Percentiles rank a stretch among this genome's conserved stretches.
phyloP scores from a whole-genome alignment of 2,329 filamentous ascomycete species.

The Hypomyces rosellus region DNA sequence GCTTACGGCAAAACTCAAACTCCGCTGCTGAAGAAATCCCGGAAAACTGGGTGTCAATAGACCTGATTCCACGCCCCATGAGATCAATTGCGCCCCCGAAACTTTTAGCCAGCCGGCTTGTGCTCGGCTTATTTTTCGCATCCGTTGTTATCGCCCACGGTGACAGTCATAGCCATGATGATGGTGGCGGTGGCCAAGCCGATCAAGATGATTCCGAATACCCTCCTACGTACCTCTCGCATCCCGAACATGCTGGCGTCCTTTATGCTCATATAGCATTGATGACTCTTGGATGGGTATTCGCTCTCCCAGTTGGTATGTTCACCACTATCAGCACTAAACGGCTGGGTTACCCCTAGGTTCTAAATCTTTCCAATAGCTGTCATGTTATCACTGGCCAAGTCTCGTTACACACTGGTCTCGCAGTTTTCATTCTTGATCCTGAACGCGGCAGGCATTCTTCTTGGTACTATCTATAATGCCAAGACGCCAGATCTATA shows the following conservation, averaged over 20 bases:
- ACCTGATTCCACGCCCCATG: not conserved
- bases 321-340: constrained; percentile 10
- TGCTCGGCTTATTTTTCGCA: constrained; percentile 9
- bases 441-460: constrained; percentile 56
- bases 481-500: constrained; percentile 79
- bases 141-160: constrained; percentile 10
- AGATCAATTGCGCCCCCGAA: constrained; percentile 1
- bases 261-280: constrained; percentile 66
- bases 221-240: constrained; percentile 53
- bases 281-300: constrained; percentile 66
- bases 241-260: constrained; percentile 44
- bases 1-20: too few relatives aligned
- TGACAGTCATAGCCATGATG: constrained; percentile 13
- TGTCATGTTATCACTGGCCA: constrained; percentile 78
- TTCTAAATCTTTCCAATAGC: constrained; percentile 38
- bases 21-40: too few relatives aligned
- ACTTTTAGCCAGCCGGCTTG: constrained; percentile 5
- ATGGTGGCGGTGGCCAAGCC: constrained; percentile 8
- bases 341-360: not conserved
- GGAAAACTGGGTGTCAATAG: too few relatives aligned
- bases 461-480: constrained; percentile 68
- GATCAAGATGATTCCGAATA: constrained; percentile 25
- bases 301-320: constrained; percentile 67
- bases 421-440: constrained; percentile 63
- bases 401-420: constrained; percentile 65